Evolutionary conservation across 2,329 filamentous ascomycete species (phyloP).

Genomic region (Penicillium sp.): DNA sequence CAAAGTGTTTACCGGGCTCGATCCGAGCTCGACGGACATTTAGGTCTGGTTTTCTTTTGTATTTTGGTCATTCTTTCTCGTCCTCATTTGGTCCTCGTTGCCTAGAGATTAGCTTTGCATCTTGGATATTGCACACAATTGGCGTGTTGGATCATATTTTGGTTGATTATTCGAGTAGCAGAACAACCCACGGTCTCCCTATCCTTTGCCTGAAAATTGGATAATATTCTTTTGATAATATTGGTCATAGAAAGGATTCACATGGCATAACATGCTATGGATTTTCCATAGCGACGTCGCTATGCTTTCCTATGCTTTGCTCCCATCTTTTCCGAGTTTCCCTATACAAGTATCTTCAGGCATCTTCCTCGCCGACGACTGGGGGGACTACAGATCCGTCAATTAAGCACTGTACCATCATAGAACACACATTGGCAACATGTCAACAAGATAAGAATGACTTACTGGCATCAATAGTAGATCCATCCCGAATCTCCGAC

Average conservation of each 20-base stretch:
- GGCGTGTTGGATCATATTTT: not conserved
- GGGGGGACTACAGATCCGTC: not conserved
- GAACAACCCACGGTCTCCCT: not conserved
- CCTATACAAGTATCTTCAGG: too few relatives aligned
- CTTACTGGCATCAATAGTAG: too few relatives aligned
- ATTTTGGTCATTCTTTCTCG: too few relatives aligned
- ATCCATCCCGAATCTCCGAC: too few relatives aligned
- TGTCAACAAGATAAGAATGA: too few relatives aligned
- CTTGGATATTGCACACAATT: not conserved
- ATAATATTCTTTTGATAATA: not conserved
- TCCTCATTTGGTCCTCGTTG: too few relatives aligned
- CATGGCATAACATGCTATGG: too few relatives aligned
- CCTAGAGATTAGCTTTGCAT: not conserved
- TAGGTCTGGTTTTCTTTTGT: conserved; percentile 19
- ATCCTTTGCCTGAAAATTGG: not conserved
- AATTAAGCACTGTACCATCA: not conserved
- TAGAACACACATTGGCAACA: not conserved
- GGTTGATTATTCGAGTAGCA: not conserved
- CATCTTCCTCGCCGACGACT: not conserved
- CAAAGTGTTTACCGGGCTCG: conserved; percentile 50
- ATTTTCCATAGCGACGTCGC: not conserved
- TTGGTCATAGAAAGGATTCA: not conserved
- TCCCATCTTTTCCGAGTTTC: too few relatives aligned
- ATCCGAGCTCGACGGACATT: conserved; percentile 47
- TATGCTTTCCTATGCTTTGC: not conserved